These are phyloP conservation scores for Dictyostelium capitatum DNA, from an alignment of 78 protist genomes.

Conservation along the genomic window DNA sequence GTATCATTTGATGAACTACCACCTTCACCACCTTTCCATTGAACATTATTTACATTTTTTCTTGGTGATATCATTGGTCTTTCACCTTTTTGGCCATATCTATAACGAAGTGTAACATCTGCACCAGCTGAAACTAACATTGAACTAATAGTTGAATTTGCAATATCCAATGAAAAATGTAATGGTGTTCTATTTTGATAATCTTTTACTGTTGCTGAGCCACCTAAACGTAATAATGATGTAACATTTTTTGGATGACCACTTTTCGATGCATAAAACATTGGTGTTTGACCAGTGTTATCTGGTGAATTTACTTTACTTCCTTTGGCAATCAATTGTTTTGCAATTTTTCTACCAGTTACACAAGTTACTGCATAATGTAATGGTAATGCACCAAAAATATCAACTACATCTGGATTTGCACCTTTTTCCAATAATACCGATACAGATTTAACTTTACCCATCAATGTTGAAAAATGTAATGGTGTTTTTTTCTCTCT, in stretches of 20 bases:
- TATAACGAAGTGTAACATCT: slow-evolving; percentile 63
- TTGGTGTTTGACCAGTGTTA: slow-evolving; percentile 70
- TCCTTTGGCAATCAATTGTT: slow-evolving; percentile 32
- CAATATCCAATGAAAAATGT: slow-evolving; percentile 78
- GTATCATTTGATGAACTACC: neutral
- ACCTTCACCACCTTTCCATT: slow-evolving; percentile 29
- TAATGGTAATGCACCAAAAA: slow-evolving; percentile 64
- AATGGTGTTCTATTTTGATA: slow-evolving; percentile 64
- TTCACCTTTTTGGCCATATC: slow-evolving; percentile 72
- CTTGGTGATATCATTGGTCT: neutral
- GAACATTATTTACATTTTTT: neutral
- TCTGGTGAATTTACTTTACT: slow-evolving; percentile 62
- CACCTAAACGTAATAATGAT: slow-evolving; percentile 44
- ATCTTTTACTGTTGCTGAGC: slow-evolving; percentile 52
- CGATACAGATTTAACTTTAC: slow-evolving; percentile 56
- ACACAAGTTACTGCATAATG: slow-evolving; percentile 53
- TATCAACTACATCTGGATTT: slow-evolving; percentile 44
- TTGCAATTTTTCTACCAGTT: slow-evolving; percentile 61
- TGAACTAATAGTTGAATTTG: slow-evolving; percentile 54
- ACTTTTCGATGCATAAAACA: slow-evolving; percentile 55
- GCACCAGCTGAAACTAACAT: slow-evolving; percentile 79
- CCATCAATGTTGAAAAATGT: slow-evolving; percentile 56
- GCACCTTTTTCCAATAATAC: slow-evolving; percentile 69
- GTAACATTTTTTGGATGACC: slow-evolving; percentile 77
- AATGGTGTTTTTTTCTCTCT: slow-evolving; percentile 71